phyloP scores from a whole-genome alignment of 1,284 basidiomycete species.

The Papiliotrema laurentii region DNA sequence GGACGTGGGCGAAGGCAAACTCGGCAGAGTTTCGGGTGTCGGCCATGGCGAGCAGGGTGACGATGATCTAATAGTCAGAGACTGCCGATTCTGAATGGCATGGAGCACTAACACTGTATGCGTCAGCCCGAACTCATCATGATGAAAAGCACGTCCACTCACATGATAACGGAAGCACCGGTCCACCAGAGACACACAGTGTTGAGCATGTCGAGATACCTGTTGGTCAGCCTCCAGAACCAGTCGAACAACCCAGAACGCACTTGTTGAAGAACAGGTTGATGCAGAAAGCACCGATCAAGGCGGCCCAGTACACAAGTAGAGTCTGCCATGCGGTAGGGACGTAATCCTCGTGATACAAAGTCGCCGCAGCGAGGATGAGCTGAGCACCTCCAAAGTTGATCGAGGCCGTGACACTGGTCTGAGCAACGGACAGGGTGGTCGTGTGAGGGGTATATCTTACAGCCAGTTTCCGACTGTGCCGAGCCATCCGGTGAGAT shows the following conservation, averaged over 20 bases:
- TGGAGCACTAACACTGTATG: conserved; percentile 5
- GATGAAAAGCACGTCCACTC: conserved; percentile 6
- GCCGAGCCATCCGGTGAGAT: conserved; percentile 52
- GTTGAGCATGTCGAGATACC: conserved; percentile 43
- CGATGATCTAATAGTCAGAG: conserved; percentile 36
- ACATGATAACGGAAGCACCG: conserved; percentile 47
- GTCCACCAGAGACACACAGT: conserved; percentile 51
- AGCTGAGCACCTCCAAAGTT: conserved; percentile 52
- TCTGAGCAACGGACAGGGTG: not conserved
- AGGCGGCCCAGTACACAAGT: conserved; percentile 49
- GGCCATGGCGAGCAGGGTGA: conserved; percentile 48
- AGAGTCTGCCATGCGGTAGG: conserved; percentile 49
- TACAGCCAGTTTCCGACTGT: conserved; percentile 52
- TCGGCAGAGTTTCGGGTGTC: conserved; percentile 45
- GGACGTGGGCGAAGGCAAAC: conserved; percentile 44
- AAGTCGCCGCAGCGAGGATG: conserved; percentile 50
- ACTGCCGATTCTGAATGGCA: not conserved
- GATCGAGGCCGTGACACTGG: conserved; percentile 50
- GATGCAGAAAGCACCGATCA: conserved; percentile 45
- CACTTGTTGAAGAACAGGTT: conserved; percentile 45
- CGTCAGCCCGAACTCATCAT: conserved; percentile 5
- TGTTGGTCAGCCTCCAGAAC: conserved; percentile 8
- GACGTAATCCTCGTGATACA: conserved; percentile 47
- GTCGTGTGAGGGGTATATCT: conserved; percentile 5
- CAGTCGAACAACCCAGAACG: conserved; percentile 9